Percentiles rank a stretch among this genome's conserved stretches.
Conservation (phyloP, 345 rosid genomes). For the Hibiscus tridactylites region DNA sequence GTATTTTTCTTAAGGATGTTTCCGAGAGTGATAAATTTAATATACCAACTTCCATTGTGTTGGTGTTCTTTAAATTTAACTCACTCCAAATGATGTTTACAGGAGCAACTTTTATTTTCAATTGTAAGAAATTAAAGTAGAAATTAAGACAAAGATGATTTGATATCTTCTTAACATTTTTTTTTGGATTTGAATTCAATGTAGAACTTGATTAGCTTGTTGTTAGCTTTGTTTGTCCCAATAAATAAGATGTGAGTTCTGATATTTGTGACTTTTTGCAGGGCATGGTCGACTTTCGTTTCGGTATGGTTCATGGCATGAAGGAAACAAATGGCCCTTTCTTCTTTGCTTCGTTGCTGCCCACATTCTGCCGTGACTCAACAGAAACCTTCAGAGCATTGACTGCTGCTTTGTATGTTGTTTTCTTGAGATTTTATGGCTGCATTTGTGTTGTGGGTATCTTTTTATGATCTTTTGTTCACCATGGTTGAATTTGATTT, state of each 20-base stretch:
- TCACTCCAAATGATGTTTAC: background rate
- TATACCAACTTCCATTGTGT: background rate
- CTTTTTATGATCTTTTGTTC: background rate
- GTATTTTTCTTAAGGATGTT: background rate
- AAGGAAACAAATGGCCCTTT: slow-evolving; percentile 11
- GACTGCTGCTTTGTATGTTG: slow-evolving; percentile 10
- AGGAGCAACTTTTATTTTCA: background rate
- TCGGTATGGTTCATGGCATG: background rate
- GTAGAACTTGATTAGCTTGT: background rate
- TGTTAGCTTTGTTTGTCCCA: background rate
- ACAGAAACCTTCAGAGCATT: slow-evolving; percentile 7
- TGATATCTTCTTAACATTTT: background rate
- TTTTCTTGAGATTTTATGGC: background rate
- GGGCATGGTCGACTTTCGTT: slow-evolving; percentile 15
- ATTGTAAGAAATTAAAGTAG: background rate
- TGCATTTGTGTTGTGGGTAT: background rate
- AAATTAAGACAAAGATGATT: background rate
- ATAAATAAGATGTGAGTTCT: background rate
- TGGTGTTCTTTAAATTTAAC: background rate
- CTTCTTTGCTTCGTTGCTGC: slow-evolving; percentile 10
- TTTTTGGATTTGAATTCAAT: background rate
- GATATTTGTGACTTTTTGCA: background rate
- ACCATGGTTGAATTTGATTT: background rate
- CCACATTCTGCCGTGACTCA: slow-evolving; percentile 11
- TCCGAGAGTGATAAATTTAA: background rate